Conservation (phyloP, 208 protist genomes). For the Trypanosoma theileri region DNA sequence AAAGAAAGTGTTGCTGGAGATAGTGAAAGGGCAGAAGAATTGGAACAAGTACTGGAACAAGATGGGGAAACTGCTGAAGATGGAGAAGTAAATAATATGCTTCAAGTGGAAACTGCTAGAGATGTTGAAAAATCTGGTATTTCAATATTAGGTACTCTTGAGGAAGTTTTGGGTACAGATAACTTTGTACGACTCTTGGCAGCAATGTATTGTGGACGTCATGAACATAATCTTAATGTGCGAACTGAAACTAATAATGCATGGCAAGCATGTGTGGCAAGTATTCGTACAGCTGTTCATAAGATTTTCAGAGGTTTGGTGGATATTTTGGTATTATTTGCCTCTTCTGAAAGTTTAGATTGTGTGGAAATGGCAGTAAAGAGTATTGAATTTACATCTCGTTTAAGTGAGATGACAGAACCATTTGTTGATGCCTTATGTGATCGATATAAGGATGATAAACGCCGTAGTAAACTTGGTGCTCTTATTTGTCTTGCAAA, state of each 20-base stretch:
- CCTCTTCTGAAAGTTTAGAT: conserved; percentile 76
- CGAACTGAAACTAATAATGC: conserved; percentile 81
- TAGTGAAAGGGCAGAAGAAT: conserved; percentile 32
- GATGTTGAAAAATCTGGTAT: conserved; percentile 86
- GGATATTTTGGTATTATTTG: conserved; percentile 71
- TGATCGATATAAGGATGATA: conserved; percentile 62
- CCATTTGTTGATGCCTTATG: conserved; percentile 77
- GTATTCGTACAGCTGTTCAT: conserved; percentile 76
- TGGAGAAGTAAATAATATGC: conserved; percentile 29
- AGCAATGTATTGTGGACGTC: conserved; percentile 82
- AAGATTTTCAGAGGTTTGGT: conserved; percentile 88
- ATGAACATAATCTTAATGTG: conserved; percentile 80
- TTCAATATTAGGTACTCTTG: conserved; percentile 79
- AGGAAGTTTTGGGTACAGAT: conserved; percentile 78
- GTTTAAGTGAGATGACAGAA: conserved; percentile 86
- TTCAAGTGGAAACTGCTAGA: conserved; percentile 81
- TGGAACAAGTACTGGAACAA: conserved; percentile 22
- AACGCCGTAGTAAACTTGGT: conserved; percentile 65
- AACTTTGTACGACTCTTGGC: conserved; percentile 71
- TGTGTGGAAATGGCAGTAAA: conserved; percentile 81
- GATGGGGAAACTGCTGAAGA: conserved; percentile 8
- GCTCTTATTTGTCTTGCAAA: conserved; percentile 65
- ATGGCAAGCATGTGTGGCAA: conserved; percentile 89
- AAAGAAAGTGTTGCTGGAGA: conserved; percentile 30
- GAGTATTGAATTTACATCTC: conserved; percentile 88